These are phyloP conservation scores for Sparassis latifolia DNA, from an alignment of 1,284 basidiomycete genomes.

Conservation along the genomic window DNA sequence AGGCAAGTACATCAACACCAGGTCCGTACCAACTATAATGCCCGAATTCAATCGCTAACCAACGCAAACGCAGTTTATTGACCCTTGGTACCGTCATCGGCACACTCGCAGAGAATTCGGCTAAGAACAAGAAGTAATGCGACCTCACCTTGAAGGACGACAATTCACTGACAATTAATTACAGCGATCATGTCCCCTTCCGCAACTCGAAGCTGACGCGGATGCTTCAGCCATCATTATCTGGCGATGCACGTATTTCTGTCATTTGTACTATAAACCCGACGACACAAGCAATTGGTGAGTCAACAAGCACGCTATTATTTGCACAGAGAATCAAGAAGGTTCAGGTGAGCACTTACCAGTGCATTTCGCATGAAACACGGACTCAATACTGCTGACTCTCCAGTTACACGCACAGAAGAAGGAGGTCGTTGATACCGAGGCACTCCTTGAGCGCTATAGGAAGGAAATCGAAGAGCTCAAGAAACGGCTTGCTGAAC, in stretches of 20 bases:
- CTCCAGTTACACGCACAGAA: constrained; percentile 78
- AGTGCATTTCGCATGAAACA: neutral
- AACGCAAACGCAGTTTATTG: constrained; percentile 50
- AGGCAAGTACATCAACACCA: constrained; percentile 91
- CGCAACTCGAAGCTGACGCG: constrained; percentile 94
- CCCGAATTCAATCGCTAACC: neutral
- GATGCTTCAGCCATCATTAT: constrained; percentile 90
- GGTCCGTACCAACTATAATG: constrained; percentile 31
- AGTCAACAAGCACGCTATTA: constrained; percentile 78
- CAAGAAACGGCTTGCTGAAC: constrained; percentile 58
- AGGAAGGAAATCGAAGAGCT: constrained; percentile 87
- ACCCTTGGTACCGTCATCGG: constrained; percentile 88
- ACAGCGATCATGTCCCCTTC: constrained; percentile 86
- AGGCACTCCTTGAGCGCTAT: constrained; percentile 88
- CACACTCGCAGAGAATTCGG: constrained; percentile 81
- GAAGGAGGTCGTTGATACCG: constrained; percentile 91
- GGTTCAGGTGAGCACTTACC: constrained; percentile 46
- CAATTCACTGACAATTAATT: neutral
- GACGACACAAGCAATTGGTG: constrained; percentile 64
- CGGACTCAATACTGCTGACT: neutral
- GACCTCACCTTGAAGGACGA: neutral
- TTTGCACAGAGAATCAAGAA: constrained; percentile 89
- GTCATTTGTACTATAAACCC: constrained; percentile 96
- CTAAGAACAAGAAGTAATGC: constrained; percentile 64
- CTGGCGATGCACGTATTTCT: constrained; percentile 92